Conservation (phyloP, 2,329 filamentous ascomycete genomes). For the Leptographium procerum region DNA sequence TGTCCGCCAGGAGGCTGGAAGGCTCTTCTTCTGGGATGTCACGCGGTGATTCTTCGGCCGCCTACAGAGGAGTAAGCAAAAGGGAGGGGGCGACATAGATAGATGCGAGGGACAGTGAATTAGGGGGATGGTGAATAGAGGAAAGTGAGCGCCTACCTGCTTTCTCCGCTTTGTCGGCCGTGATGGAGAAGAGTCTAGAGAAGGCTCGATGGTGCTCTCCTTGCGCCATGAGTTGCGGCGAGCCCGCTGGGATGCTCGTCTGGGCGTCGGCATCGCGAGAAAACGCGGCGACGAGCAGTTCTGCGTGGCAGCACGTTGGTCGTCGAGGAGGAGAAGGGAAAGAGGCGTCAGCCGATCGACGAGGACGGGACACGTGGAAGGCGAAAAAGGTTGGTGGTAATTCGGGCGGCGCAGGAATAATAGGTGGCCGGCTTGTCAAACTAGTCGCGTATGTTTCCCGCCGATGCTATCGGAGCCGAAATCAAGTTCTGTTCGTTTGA, state of each 20-base stretch:
- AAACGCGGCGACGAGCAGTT: neutral
- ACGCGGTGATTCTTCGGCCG: conserved; percentile 31
- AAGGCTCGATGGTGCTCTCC: conserved; percentile 17
- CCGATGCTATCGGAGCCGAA: neutral
- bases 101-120: neutral
- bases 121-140: neutral
- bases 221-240: conserved; percentile 20
- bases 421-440: no score
- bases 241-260: conserved; percentile 20
- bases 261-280: conserved; percentile 19
- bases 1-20: conserved; percentile 30
- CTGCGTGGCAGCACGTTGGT: neutral
- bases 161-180: conserved; percentile 54
- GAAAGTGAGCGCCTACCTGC: conserved; percentile 31
- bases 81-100: neutral
- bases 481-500: neutral
- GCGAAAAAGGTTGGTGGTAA: neutral
- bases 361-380: neutral
- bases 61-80: neutral
- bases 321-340: neutral
- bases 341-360: neutral
- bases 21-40: conserved; percentile 34
- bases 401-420: neutral
- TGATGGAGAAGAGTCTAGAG: conserved; percentile 44
- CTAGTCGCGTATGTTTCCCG: neutral